These are phyloP conservation scores for Candida bentonensis DNA, from an alignment of 805 yeast genomes.

Conservation along the genomic window DNA sequence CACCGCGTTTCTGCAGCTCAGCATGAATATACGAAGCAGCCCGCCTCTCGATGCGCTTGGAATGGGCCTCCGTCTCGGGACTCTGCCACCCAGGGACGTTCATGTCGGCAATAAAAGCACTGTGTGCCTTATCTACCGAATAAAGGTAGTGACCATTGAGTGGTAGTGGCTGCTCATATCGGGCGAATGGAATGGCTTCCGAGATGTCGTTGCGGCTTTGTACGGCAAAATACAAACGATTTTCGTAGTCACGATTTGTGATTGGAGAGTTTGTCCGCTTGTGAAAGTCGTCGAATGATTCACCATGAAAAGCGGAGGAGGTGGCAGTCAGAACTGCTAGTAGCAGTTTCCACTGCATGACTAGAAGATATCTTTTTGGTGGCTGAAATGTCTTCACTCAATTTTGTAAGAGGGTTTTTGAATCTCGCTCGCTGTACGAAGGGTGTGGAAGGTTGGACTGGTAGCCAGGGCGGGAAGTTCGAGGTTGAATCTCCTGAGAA, in stretches of 20 bases:
- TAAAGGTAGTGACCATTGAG: constrained; percentile 53
- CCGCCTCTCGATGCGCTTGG: constrained; percentile 20
- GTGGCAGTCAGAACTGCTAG: not conserved
- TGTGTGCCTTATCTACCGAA: constrained; percentile 30
- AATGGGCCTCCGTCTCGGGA: not conserved
- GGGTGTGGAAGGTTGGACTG: no score
- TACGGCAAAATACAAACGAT: constrained; percentile 46
- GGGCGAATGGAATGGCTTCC: constrained; percentile 5
- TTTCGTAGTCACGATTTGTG: constrained; percentile 31
- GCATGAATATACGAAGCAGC: constrained; percentile 27
- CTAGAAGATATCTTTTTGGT: no score
- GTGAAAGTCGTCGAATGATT: not conserved
- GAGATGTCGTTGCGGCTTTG: constrained; percentile 30
- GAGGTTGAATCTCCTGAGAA: no score
- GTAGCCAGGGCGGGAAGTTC: no score
- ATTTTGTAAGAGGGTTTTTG: no score
- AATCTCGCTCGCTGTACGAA: no score
- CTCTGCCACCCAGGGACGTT: constrained; percentile 4
- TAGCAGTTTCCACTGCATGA: no score
- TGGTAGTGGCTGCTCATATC: constrained; percentile 52
- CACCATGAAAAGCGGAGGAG: not conserved
- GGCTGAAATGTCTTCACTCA: no score
- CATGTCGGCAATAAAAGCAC: constrained; percentile 6
- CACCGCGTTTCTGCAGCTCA: constrained; percentile 39
- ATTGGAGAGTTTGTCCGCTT: not conserved